These are phyloP conservation scores for Suhomyces wounanorum DNA, from an alignment of 1,139 yeast species.

Conservation along the genomic window DNA sequence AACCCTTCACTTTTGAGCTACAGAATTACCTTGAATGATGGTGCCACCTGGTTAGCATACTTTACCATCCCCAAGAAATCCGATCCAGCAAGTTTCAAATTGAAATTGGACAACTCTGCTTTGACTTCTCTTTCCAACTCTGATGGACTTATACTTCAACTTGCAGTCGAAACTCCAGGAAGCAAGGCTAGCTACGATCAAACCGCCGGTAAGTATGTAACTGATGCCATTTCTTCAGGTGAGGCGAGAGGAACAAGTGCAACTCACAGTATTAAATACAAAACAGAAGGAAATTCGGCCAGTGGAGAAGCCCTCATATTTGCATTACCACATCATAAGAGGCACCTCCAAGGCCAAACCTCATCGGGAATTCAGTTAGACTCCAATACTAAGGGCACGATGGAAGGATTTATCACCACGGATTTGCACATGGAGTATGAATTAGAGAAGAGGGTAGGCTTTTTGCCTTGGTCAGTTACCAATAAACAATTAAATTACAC, in stretches of 20 bases:
- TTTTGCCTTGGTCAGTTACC: slow-evolving; percentile 59
- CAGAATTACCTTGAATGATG: slow-evolving; percentile 53
- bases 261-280: slow-evolving; percentile 53
- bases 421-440: slow-evolving; percentile 52
- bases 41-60: slow-evolving; percentile 60
- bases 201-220: slow-evolving; percentile 43
- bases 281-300: slow-evolving; percentile 53
- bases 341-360: slow-evolving; percentile 29
- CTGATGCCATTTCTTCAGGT: slow-evolving; percentile 36
- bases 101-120: slow-evolving; percentile 31
- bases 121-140: slow-evolving; percentile 47
- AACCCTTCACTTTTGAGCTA: slow-evolving; percentile 51
- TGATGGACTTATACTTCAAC: slow-evolving; percentile 61
- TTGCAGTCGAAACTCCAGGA: slow-evolving; percentile 46
- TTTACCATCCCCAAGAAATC: slow-evolving; percentile 48
- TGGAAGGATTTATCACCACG: slow-evolving; percentile 61
- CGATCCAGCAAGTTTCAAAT: slow-evolving; percentile 18
- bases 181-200: slow-evolving; percentile 31
- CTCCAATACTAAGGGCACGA: slow-evolving; percentile 67
- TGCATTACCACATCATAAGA: slow-evolving; percentile 65
- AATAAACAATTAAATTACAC: slow-evolving; percentile 45
- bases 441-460: slow-evolving; percentile 51
- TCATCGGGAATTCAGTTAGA: slow-evolving; percentile 53
- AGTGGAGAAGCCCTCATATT: slow-evolving; percentile 57
- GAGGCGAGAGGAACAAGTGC: slow-evolving; percentile 40